Evolutionary conservation across 202 grass and related monocot genomes (phyloP), one percentile per base, ranked within the genome.

Genomic region (Setaria italica): DNA sequence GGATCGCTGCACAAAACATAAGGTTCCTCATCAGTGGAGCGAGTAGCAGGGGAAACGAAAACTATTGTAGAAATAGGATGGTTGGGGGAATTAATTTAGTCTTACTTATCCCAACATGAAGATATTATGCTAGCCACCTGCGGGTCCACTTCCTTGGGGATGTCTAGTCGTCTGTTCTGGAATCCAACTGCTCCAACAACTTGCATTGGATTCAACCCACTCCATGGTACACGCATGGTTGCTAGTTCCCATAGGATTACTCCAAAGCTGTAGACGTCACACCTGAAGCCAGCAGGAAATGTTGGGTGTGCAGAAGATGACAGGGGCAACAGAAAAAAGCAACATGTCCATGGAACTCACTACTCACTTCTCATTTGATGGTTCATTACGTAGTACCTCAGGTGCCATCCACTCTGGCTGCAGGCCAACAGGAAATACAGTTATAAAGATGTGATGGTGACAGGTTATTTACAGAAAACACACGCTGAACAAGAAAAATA

Each of bases 331-430:
- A 0, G 9, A 63, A 58, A 78, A 59, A 33, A 41, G 21, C 30
- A 80, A 53, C 53, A 70, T 62, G 34, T 68, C 49, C 51, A 0
- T 65, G 19, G 43, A 80, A 82, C 39, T 76, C 77, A 82, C 16
- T 71, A 84, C 91, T 92, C 82, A 99, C 97, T 96, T 96, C 79
- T 99, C 97, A 39, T 94, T 91, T 48, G 92, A 91, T 85, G 92
- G 97, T 63, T 99, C 97, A 79, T 99, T 99, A 43, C 93, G 90
- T 71, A 99, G 80, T 55, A 96, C 97, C 85, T 96, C 96, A 25
- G 96, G 96, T 84, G 96, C 96, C 96, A 99, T 99, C 93, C 96
- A 99, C 87, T 99, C 93, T 3, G 96, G 96, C 96, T 99, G 91
- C 82, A 88, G n/a, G 11, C 45, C 82, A 90, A 86, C 57, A 89